Evolutionary conservation across 352 stramenopile species (phyloP).

Genomic region (Globisporangium splendens): DNA sequence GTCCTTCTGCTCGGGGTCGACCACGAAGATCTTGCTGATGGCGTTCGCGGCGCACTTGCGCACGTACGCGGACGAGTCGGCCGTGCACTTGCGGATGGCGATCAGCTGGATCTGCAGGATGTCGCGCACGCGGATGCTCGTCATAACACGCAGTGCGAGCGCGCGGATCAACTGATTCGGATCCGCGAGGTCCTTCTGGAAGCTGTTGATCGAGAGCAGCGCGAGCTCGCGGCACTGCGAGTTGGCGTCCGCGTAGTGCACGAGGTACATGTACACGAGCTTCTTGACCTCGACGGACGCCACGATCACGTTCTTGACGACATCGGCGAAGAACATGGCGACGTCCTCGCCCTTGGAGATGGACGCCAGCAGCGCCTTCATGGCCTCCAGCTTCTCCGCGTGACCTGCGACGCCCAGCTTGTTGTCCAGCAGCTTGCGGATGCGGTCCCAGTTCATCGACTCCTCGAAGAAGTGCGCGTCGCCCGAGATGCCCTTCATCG

Average conservation of each 20-base stretch:
- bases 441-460: conserved; percentile 89
- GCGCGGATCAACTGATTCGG: conserved; percentile 93
- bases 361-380: conserved; percentile 98
- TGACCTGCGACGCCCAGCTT: conserved; percentile 85
- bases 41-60: conserved; percentile 96
- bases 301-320: conserved; percentile 95
- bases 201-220: conserved; percentile 97
- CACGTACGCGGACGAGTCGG: conserved; percentile 95
- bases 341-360: conserved; percentile 98
- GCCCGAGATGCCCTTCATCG: conserved; percentile 78
- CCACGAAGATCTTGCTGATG: conserved; percentile 91
- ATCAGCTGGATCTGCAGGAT: conserved; percentile 99
- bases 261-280: conserved; percentile 99
- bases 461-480: conserved; percentile 98
- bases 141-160: conserved; percentile 95
- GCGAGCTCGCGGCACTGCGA: conserved; percentile 94
- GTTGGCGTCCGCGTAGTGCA: conserved; percentile 97
- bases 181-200: conserved; percentile 97
- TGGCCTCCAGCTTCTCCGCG: conserved; percentile 92
- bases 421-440: conserved; percentile 86
- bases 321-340: conserved; percentile 96
- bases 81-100: conserved; percentile 90
- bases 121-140: conserved; percentile 96
- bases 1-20: conserved; percentile 89
- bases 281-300: conserved; percentile 98